Conservation (phyloP, 129 eudicot species). For the Heracleum sosnowskyi region DNA sequence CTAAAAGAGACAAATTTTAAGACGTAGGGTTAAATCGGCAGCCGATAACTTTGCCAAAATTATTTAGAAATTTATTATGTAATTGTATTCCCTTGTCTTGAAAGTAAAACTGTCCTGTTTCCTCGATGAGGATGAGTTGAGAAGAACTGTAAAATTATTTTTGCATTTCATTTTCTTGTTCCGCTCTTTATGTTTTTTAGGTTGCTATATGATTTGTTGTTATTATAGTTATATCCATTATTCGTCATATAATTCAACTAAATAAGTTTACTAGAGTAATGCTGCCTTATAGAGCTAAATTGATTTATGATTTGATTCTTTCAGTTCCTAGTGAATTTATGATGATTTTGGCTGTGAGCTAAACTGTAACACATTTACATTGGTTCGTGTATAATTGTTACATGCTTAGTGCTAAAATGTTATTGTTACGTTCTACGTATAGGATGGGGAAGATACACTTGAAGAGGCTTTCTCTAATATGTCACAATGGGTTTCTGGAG, state of each 20-base stretch:
- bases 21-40: neutral
- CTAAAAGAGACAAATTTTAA: neutral
- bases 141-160: neutral
- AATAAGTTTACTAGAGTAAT: neutral
- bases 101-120: neutral
- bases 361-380: neutral
- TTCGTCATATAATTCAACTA: neutral
- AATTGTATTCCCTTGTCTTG: neutral
- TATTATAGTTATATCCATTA: neutral
- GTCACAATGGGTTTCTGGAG: conserved; percentile 70
- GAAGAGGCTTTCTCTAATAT: conserved; percentile 56
- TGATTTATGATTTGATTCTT: neutral
- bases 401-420: neutral
- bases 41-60: neutral
- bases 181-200: neutral
- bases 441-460: conserved; percentile 59
- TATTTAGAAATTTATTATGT: neutral
- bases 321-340: neutral
- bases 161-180: neutral
- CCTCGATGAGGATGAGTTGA: neutral
- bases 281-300: neutral
- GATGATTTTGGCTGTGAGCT: neutral
- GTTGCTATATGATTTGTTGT: neutral
- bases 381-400: neutral
- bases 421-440: conserved; percentile 1